Evolutionary conservation across 306 rosid genomes (phyloP).

Genomic region (Fragaria nilgerrensis): DNA sequence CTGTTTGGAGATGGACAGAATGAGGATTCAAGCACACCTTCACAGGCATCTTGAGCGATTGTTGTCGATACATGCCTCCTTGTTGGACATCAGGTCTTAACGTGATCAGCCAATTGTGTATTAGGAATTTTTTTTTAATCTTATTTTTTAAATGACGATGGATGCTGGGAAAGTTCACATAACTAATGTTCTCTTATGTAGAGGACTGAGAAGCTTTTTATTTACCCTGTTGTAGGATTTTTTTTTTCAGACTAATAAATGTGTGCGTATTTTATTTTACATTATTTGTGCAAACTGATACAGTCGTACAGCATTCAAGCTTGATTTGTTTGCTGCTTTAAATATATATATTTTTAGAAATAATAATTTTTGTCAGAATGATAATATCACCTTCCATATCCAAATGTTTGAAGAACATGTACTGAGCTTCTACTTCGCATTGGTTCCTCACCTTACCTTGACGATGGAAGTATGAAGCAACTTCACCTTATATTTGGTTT

Average conservation of each 20-base stretch:
- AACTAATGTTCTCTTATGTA: not conserved
- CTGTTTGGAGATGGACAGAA: conserved; percentile 33
- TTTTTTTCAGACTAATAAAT: not conserved
- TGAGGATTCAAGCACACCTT: conserved; percentile 2
- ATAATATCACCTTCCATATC: not conserved
- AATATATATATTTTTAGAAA: too few relatives aligned
- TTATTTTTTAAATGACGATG: not conserved
- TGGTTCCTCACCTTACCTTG: too few relatives aligned
- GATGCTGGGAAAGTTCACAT: not conserved
- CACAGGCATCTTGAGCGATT: conserved; percentile 19
- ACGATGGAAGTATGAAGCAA: too few relatives aligned
- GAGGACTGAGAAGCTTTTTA: not conserved
- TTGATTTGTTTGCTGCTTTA: not conserved
- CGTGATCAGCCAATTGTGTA: not conserved
- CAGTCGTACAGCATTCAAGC: not conserved
- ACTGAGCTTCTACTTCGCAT: not conserved
- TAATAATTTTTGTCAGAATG: too few relatives aligned
- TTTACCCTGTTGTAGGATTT: not conserved
- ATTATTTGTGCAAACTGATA: not conserved
- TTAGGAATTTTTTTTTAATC: not conserved
- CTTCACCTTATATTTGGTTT: too few relatives aligned
- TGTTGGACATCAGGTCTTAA: not conserved
- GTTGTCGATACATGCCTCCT: conserved; percentile 5
- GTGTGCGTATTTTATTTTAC: not conserved
- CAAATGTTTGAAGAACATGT: not conserved